These are phyloP conservation scores for Ophiocordyceps australis DNA, from an alignment of 2,329 filamentous ascomycete genomes.

Conservation along the genomic window DNA sequence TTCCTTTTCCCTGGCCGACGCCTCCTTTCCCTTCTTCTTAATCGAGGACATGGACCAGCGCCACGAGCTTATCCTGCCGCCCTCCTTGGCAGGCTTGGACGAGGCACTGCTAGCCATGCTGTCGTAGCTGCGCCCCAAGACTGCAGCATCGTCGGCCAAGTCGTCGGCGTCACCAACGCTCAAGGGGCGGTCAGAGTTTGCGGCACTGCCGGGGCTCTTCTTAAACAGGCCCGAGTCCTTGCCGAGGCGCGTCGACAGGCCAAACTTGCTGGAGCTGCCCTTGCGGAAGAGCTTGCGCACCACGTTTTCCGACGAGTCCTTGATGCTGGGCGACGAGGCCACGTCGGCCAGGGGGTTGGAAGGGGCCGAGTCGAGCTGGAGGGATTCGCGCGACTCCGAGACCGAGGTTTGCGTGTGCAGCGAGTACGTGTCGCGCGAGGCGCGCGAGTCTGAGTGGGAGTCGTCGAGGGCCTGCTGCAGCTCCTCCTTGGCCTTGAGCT, in stretches of 20 bases:
- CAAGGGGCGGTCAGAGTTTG: slow-evolving; percentile 36
- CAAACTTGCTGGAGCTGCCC: slow-evolving; percentile 48
- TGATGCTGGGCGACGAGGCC: slow-evolving; percentile 18
- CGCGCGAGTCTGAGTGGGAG: slow-evolving; percentile 31
- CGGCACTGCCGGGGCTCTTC: slow-evolving; percentile 37
- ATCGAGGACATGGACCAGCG: slow-evolving; percentile 40
- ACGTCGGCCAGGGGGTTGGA: slow-evolving; percentile 41
- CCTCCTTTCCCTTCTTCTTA: slow-evolving; percentile 39
- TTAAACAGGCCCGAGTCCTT: slow-evolving; percentile 39
- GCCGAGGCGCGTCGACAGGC: slow-evolving; percentile 34
- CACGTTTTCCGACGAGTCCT: slow-evolving; percentile 36
- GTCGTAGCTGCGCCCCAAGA: slow-evolving; percentile 32
- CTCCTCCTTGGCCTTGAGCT: slow-evolving; percentile 18
- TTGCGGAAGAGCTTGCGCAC: slow-evolving; percentile 45
- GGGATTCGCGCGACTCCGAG: slow-evolving; percentile 40
- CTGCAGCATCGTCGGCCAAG: slow-evolving; percentile 22
- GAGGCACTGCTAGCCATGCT: slow-evolving; percentile 37
- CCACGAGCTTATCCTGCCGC: slow-evolving; percentile 28
- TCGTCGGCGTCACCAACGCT: slow-evolving; percentile 40
- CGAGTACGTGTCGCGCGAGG: slow-evolving; percentile 37
- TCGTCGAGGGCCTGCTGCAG: slow-evolving; percentile 19
- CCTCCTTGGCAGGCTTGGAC: slow-evolving; percentile 25
- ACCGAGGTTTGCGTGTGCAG: slow-evolving; percentile 39
- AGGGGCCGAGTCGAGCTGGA: slow-evolving; percentile 32
- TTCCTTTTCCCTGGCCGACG: slow-evolving; percentile 24